A percentile compares a stretch with the other conserved stretches of the same genome.
Evolutionary conservation across 192 early-diverging fungal species (phyloP).

Genomic region (Chytriomyces hyalinus): DNA sequence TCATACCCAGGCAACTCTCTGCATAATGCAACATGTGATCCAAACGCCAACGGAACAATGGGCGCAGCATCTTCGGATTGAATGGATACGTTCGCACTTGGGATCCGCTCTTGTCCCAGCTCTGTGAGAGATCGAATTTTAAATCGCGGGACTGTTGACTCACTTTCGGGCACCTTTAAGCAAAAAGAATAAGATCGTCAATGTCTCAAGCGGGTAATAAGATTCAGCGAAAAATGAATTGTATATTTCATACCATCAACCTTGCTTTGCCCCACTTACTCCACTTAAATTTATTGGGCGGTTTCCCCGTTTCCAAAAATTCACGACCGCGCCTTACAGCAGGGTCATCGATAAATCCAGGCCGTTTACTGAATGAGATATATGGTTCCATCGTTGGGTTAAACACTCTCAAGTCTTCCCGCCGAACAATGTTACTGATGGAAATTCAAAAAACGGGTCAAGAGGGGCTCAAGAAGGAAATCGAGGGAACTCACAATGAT

Average conservation of each 20-base stretch:
- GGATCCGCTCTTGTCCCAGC: not conserved
- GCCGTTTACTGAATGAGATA: constrained; percentile 37
- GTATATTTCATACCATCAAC: not conserved
- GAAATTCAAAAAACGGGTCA: too few species aligned
- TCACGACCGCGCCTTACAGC: constrained; percentile 30
- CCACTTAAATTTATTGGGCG: constrained; percentile 22
- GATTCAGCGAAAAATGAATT: too few species aligned
- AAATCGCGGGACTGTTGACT: not conserved
- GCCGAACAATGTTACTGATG: constrained; percentile 33
- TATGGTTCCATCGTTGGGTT: constrained; percentile 48
- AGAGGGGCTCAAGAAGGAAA: too few species aligned
- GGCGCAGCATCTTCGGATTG: not conserved
- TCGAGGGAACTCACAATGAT: constrained; percentile 20
- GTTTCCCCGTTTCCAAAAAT: constrained; percentile 30
- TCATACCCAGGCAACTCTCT: constrained; percentile 7
- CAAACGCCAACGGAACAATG: not conserved
- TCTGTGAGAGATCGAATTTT: constrained; percentile 7
- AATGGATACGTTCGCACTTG: not conserved
- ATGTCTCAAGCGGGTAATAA: too few species aligned
- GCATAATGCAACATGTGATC: not conserved
- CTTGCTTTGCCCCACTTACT: constrained; percentile 8
- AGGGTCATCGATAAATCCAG: constrained; percentile 39
- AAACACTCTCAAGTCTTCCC: constrained; percentile 41
- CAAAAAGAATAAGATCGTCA: not conserved
- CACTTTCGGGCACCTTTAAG: not conserved